Conservation (phyloP, 345 rosid species). For the Draba incana region DNA sequence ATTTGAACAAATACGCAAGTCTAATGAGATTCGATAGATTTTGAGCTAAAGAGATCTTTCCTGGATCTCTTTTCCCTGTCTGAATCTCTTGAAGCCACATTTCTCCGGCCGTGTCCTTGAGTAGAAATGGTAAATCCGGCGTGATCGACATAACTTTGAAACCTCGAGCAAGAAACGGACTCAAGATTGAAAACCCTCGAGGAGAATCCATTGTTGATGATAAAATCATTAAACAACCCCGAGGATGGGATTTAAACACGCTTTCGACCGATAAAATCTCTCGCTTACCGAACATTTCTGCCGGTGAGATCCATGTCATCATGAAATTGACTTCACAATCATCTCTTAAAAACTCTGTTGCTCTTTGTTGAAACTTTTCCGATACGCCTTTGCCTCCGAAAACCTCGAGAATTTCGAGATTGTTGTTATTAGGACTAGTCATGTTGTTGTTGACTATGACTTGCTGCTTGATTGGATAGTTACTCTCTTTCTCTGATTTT, state of each 20-base stretch:
- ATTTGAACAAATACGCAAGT: constrained; percentile 56
- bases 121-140: constrained; percentile 59
- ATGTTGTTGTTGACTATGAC: constrained; percentile 28
- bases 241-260: constrained; percentile 55
- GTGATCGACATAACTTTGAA: constrained; percentile 54
- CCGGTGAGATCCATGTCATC: constrained; percentile 79
- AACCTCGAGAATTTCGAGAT: constrained; percentile 7
- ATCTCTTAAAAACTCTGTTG: constrained; percentile 49
- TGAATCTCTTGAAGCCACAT: constrained; percentile 57
- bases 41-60: constrained; percentile 55
- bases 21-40: constrained; percentile 67
- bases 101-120: constrained; percentile 59
- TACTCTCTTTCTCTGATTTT: constrained; percentile 32
- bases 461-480: constrained; percentile 4
- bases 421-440: constrained; percentile 13
- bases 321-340: constrained; percentile 53
- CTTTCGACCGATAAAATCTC: constrained; percentile 57
- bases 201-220: constrained; percentile 60
- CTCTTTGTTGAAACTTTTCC: constrained; percentile 39
- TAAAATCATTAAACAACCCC: constrained; percentile 60
- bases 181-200: constrained; percentile 49
- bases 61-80: constrained; percentile 58
- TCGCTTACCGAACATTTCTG: constrained; percentile 48
- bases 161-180: constrained; percentile 49
- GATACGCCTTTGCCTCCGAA: constrained; percentile 31